These are phyloP conservation scores for Lactifluus echinatus DNA, from an alignment of 768 basidiomycete genomes.

Conservation along the genomic window DNA sequence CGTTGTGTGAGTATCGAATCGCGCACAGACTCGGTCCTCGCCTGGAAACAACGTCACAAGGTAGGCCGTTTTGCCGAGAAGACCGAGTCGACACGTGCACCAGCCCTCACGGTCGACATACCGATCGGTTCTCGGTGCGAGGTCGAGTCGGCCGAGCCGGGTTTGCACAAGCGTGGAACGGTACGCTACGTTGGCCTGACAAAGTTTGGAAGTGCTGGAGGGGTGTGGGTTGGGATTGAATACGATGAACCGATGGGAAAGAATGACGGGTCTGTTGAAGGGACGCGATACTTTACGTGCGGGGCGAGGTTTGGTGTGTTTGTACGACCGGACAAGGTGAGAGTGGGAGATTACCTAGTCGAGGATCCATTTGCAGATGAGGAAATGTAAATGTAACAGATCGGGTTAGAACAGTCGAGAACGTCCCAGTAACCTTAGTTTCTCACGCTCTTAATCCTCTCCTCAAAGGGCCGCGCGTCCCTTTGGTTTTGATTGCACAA, in stretches of 20 bases:
- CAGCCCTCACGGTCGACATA: slow-evolving; percentile 38
- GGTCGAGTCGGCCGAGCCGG: slow-evolving; percentile 62
- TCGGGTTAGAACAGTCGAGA: slow-evolving; percentile 7
- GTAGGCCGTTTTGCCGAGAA: slow-evolving; percentile 80
- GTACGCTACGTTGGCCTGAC: slow-evolving; percentile 82
- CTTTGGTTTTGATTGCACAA: not conserved
- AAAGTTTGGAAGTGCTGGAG: slow-evolving; percentile 54
- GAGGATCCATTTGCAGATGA: slow-evolving; percentile 72
- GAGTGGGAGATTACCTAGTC: slow-evolving; percentile 79
- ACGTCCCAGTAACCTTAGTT: not conserved
- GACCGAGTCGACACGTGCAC: slow-evolving; percentile 28
- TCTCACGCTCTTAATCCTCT: slow-evolving; percentile 11
- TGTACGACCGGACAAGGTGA: slow-evolving; percentile 74
- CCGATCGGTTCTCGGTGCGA: slow-evolving; percentile 72
- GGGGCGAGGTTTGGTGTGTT: slow-evolving; percentile 73
- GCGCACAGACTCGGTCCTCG: slow-evolving; percentile 69
- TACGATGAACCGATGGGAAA: slow-evolving; percentile 95
- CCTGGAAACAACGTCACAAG: slow-evolving; percentile 79
- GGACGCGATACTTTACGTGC: slow-evolving; percentile 80
- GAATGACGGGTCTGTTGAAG: slow-evolving; percentile 90
- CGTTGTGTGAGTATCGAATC: not conserved
- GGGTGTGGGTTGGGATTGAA: slow-evolving; percentile 86
- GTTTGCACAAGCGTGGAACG: slow-evolving; percentile 68
- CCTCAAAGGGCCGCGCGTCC: slow-evolving; percentile 19
- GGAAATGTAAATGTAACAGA: slow-evolving; percentile 44